A percentile compares a stretch with the other conserved stretches of the same genome.
These are phyloP conservation scores for Auricularia cornea DNA, from an alignment of 768 basidiomycete genomes.

Conservation along the genomic window DNA sequence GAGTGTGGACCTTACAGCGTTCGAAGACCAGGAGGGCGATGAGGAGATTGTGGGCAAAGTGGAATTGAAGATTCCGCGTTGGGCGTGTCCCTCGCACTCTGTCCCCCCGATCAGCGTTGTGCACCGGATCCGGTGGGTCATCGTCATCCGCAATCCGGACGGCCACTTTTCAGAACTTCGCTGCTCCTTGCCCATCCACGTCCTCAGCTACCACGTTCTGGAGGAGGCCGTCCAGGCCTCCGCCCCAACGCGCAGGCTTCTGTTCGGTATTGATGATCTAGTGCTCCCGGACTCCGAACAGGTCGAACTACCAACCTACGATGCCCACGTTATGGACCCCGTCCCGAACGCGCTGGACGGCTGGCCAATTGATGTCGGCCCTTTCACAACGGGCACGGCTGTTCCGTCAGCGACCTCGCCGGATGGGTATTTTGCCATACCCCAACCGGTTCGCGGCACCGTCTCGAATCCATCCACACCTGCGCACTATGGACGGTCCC, in stretches of 20 bases:
- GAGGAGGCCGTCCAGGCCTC: constrained; percentile 69
- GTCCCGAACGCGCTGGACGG: constrained; percentile 36
- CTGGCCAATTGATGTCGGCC: background rate
- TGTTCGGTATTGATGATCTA: constrained; percentile 36
- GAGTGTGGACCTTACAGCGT: constrained; percentile 1
- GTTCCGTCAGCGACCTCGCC: background rate
- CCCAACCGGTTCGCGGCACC: background rate
- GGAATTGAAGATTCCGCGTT: constrained; percentile 49
- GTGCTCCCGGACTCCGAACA: constrained; percentile 47
- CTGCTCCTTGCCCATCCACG: constrained; percentile 82
- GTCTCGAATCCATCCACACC: background rate
- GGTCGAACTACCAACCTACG: constrained; percentile 79
- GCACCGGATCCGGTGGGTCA: constrained; percentile 76
- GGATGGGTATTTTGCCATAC: background rate
- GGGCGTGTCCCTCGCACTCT: constrained; percentile 58
- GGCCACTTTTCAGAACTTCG: constrained; percentile 93
- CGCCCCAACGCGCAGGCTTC: constrained; percentile 63
- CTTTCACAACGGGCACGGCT: background rate
- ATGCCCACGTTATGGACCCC: constrained; percentile 82
- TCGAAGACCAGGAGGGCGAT: constrained; percentile 22
- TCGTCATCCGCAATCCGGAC: constrained; percentile 75
- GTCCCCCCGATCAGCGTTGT: constrained; percentile 67
- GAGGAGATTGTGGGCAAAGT: constrained; percentile 47
- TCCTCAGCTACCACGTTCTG: constrained; percentile 66
- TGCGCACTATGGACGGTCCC: background rate